Evolutionary conservation across 2,329 filamentous ascomycete species (phyloP).

Genomic region (Paecilomyces formosus): DNA sequence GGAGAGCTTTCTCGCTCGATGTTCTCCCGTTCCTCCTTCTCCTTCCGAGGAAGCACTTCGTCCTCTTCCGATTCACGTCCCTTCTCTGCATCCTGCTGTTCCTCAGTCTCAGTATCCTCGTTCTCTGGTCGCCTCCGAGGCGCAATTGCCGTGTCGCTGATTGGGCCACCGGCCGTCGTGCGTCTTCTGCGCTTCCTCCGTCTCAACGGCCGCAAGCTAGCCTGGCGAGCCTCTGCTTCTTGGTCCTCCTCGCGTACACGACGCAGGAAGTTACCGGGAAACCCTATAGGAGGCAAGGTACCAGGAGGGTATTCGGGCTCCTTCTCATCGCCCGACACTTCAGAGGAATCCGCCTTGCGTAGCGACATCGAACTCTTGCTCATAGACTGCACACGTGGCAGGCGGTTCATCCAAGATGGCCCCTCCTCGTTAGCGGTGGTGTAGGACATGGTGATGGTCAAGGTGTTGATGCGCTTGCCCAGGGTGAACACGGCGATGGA

Average conservation of each 20-base stretch:
- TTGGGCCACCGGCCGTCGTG: conserved; percentile 75
- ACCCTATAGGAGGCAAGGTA: conserved; percentile 61
- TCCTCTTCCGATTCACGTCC: conserved; percentile 9
- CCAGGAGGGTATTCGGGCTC: conserved; percentile 58
- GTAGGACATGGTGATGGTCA: conserved; percentile 93
- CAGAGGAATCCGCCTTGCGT: conserved; percentile 60
- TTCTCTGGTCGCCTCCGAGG: conserved; percentile 45
- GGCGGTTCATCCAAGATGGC: conserved; percentile 87
- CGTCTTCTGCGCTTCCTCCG: conserved; percentile 62
- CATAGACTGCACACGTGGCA: conserved; percentile 76
- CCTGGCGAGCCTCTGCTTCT: conserved; percentile 49
- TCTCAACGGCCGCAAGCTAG: conserved; percentile 44
- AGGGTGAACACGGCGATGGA: conserved; percentile 96
- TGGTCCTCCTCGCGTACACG: conserved; percentile 70
- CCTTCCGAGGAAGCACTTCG: conserved; percentile 5
- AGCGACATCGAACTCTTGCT: conserved; percentile 72
- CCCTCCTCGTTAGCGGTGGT: conserved; percentile 83
- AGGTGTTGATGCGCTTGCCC: conserved; percentile 94
- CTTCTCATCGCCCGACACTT: conserved; percentile 48
- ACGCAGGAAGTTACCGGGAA: conserved; percentile 70
- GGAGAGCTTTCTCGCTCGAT: conserved; percentile 33
- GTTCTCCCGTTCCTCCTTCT: conserved; percentile 18
- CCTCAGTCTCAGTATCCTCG: conserved; percentile 14
- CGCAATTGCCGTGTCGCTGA: conserved; percentile 82
- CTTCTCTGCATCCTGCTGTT: conserved; percentile 10